Evolutionary conservation across 225 moss, liverwort and hornwort genomes (phyloP), one percentile per base, ranked within the genome.

Genomic region (Ulota crispa): DNA sequence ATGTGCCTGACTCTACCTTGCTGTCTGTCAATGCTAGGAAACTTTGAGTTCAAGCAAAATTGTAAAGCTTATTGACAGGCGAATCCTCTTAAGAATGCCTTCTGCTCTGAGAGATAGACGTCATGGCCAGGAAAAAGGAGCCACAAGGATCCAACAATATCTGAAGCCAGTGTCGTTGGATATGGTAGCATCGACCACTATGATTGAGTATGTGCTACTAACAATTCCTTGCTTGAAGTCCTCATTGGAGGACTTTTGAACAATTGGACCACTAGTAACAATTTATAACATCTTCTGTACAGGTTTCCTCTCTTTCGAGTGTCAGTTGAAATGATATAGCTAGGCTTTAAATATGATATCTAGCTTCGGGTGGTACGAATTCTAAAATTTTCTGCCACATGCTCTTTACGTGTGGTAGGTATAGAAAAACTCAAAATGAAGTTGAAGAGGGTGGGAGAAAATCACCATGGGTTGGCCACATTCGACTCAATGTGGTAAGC

Each of bases 401-500:
- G 36, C 62, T 39, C 75, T 61, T 70, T 82, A 32, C 41, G 68
- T 82, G 73, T 85, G 77, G 24, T 77, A 91, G 91, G 81, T 91
- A 89, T 67, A 84, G 81, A 63, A 89, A 81, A 83, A 67, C 68
- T 57, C 73, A 78, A 34, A 50, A 14, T 75, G 86, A 87, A 62
- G 72, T 71, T 69, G 83, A 77, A 82, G 90, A 84, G 75, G 68
- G 79, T 56, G 82, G 79, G 53, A 90, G 97, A 88, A 78, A 86
- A 57, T 93, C 93, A 75, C 89, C 90, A 37, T 99, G 98, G 98
- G 81, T 90, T 36, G 95, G 93, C 64, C 98, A 94, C 80, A 81
- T 99, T 78, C 83, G 86, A 14, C 87, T 99, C 42, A 84, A 86
- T 82, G 79, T 79, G 94, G 98, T 94, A 83, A 81, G 83, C 64